Evolutionary conservation across 75 land plant genomes (phyloP), one percentile per base, ranked within the genome.

Genomic region (Pinus taeda): DNA sequence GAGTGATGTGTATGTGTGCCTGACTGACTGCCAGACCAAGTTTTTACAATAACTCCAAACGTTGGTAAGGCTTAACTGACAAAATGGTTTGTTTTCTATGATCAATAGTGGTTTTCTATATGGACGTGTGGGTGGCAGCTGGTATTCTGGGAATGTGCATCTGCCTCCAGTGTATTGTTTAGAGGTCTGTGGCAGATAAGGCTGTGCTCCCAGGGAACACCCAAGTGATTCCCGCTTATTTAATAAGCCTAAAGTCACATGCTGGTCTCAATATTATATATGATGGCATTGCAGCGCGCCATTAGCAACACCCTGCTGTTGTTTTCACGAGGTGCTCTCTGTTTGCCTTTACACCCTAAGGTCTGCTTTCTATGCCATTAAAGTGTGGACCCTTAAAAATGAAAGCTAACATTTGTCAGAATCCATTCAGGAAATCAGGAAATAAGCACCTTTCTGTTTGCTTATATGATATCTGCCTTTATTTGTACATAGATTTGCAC

Each of bases 101-200:
- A 20, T 18, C 72, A 9, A 69, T 69, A 45, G 49, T 69, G 72
- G 72, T 37, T 49, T 49, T 11, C 55, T 49, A 49, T 9, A 49
- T 49, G 55, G 12, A 49, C 55, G 55, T 49, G 55, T 49, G 55
- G 12, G 55, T 11, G n/a, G 72, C 72, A 69, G 72, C 49, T 69
- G 36, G 36, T 69, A 45, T 8, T 18, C 39, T 69, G 24, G 72
- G 72, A 69, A 42, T 20, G 49, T 69, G 72, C n/a, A 69, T 17
- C 26, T 17, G 39, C 69, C 69, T 65, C 69, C 39, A 65, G 69
- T 42, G 39, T 69, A n/a, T 69, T 42, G 53, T 17, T 42, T 18
- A 69, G n/a, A n/a, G 72, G 72, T 3, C 53, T 20, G 49, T 69
- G 72, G 72, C 72, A 69, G 72, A 69, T 69, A 69, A 69, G 72